These are phyloP conservation scores for Pseudogymnoascus destructans DNA, from an alignment of 2,329 filamentous ascomycete species.

Conservation along the genomic window DNA sequence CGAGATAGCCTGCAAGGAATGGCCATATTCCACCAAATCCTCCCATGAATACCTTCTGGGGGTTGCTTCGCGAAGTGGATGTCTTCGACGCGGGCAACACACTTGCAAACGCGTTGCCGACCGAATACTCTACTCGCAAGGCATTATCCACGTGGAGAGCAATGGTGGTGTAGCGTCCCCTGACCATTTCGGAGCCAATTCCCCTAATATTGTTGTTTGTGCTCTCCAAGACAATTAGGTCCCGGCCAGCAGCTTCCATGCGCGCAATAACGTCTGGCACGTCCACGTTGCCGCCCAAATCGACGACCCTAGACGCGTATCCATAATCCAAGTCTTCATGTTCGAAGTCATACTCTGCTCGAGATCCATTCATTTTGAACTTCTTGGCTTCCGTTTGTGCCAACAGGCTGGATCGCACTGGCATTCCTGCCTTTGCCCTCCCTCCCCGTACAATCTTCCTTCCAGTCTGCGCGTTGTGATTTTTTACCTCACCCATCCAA, in stretches of 20 bases:
- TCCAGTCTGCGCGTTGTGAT: constrained; percentile 30
- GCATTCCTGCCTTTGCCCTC: constrained; percentile 14
- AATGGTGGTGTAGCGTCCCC: constrained; percentile 61
- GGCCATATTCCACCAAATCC: constrained; percentile 23
- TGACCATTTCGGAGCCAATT: constrained; percentile 34
- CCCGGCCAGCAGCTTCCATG: constrained; percentile 22
- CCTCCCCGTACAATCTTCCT: constrained; percentile 10
- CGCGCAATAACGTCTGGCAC: constrained; percentile 42
- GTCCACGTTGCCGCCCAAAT: constrained; percentile 34
- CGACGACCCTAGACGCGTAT: constrained; percentile 32
- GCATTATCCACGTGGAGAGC: constrained; percentile 49
- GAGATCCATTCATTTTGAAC: not conserved
- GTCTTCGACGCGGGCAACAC: constrained; percentile 9
- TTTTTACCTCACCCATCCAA: constrained; percentile 45
- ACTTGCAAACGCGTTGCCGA: constrained; percentile 33
- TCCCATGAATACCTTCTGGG: constrained; percentile 9
- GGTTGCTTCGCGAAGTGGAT: not conserved
- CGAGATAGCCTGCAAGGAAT: constrained; percentile 27
- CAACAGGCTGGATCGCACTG: constrained; percentile 21
- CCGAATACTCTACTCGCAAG: constrained; percentile 43
- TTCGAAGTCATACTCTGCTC: constrained; percentile 6
- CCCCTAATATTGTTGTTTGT: constrained; percentile 27
- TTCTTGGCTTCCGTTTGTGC: constrained; percentile 14
- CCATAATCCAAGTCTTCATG: constrained; percentile 16
- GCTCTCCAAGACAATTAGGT: constrained; percentile 42